Base-by-base conservation (phyloP, 441 rosid genomes). In the Pelargonium citronellum region DNA sequence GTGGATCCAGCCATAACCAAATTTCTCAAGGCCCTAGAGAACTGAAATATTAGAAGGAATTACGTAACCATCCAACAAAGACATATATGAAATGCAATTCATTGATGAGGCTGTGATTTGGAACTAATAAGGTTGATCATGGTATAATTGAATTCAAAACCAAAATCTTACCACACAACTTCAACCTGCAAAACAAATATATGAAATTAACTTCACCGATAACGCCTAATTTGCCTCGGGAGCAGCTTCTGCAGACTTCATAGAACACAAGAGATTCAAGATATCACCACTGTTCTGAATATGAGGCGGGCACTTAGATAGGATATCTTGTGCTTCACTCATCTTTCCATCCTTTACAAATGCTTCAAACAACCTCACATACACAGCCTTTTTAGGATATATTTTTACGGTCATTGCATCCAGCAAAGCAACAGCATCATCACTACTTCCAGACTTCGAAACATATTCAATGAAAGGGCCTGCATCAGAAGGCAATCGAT, bases 281-380 rank as follows among this genome's bases (percentile, higher is more conserved):
- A 90, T 88, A 83, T 92, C 97, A 9, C 93, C 86, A 79, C 85
- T 81, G 81, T 84, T 83, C 39, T 95, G 96, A 77, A 91, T 73
- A 71, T 74, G 76, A 58, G 75, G 72, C 11, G 97, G 98, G 79
- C 95, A 90, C 61, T 83, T 74, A 41, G 89, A 81, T 75, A 92
- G 79, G 68, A 89, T 76, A 80, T 87, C 92, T 39, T 88, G 97
- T 37, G 97, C 97, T 74, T 82, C 86, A 7, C 74, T 76, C 51
- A 75, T 85, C 83, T 91, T 89, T 55, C 85, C 79, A 69, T 88
- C 84, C 78, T 86, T 82, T 75, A 87, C 69, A 80, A 86, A 80
- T 39, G 88, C 87, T 83, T 86, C 85, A 17, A 95, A 90, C 68
- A 89, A 64, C 58, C 77, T 80, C 46, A 88, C 74, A 78, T 84